A percentile compares a stretch with the other conserved stretches of the same genome.
phyloP scores from a whole-genome alignment of 2,329 filamentous ascomycete species.

The Penicillium sclerotiorum region DNA sequence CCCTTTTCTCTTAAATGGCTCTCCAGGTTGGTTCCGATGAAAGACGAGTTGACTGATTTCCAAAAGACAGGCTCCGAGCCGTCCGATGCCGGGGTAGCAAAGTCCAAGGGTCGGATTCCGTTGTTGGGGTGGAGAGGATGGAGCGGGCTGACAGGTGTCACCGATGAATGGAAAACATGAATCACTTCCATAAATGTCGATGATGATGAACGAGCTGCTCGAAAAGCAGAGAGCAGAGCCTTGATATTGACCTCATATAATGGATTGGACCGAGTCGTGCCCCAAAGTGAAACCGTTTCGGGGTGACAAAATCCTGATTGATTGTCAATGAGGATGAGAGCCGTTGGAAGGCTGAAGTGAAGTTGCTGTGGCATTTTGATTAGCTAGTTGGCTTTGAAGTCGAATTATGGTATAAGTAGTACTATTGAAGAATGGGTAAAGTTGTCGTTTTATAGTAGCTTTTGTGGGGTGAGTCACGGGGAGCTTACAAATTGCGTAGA shows the following conservation, averaged over 20 bases:
- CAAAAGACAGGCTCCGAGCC: conserved; percentile 43
- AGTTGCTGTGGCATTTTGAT: conserved; percentile 19
- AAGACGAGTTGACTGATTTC: conserved; percentile 52
- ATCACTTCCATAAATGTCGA: conserved; percentile 38
- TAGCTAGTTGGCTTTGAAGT: neutral
- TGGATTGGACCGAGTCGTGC: conserved; percentile 48
- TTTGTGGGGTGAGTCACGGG: no score
- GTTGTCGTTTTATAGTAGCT: neutral
- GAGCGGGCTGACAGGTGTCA: conserved; percentile 36
- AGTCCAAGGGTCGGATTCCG: conserved; percentile 32
- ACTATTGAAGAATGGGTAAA: no score
- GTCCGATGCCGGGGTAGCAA: conserved; percentile 33
- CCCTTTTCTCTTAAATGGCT: conserved; percentile 34
- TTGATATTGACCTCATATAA: conserved; percentile 47
- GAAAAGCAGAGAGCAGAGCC: conserved; percentile 42
- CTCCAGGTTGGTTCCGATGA: conserved; percentile 51
- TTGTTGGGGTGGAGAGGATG: conserved; percentile 36
- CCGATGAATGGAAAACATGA: conserved; percentile 51
- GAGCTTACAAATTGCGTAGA: no score
- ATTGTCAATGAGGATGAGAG: conserved; percentile 53
- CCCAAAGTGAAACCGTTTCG: conserved; percentile 38
- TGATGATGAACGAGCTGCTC: conserved; percentile 24
- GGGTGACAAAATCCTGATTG: conserved; percentile 47
- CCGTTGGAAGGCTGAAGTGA: conserved; percentile 36
- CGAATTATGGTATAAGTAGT: neutral